These are phyloP conservation scores for Tricholoma flavovirens DNA, from an alignment of 768 basidiomycete species.

Conservation along the genomic window DNA sequence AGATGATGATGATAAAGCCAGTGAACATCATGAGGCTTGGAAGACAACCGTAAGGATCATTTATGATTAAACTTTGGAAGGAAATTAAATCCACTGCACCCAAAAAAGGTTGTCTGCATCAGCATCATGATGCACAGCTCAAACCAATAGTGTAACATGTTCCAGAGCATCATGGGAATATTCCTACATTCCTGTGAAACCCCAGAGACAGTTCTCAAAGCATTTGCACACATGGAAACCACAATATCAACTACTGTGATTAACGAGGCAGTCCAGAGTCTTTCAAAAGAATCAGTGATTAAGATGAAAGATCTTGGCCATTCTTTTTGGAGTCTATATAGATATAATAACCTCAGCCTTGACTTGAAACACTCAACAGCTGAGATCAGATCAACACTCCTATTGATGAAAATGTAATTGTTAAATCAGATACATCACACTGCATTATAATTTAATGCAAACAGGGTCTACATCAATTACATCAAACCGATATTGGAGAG, in stretches of 20 bases:
- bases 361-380: conserved; percentile 23
- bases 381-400: no score
- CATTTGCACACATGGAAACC: conserved; percentile 24
- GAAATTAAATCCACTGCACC: neutral
- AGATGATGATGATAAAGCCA: neutral
- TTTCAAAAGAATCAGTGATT: conserved; percentile 17
- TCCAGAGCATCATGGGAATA: conserved; percentile 22
- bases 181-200: conserved; percentile 24
- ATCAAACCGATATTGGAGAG: no score
- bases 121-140: no score
- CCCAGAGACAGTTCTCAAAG: conserved; percentile 20
- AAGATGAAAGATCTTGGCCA: conserved; percentile 13
- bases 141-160: conserved; percentile 12
- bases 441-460: no score
- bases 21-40: neutral
- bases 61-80: neutral
- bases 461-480: no score
- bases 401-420: no score
- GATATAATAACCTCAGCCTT: conserved; percentile 42
- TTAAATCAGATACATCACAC: no score
- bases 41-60: neutral
- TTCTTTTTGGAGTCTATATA: conserved; percentile 19
- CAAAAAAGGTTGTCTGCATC: no score
- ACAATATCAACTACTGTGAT: conserved; percentile 21
- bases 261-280: conserved; percentile 14